Evolutionary conservation across 106 monocot species (phyloP), one percentile per base, ranked within the genome.

Genomic region (Dioscorea zingiberensis): DNA sequence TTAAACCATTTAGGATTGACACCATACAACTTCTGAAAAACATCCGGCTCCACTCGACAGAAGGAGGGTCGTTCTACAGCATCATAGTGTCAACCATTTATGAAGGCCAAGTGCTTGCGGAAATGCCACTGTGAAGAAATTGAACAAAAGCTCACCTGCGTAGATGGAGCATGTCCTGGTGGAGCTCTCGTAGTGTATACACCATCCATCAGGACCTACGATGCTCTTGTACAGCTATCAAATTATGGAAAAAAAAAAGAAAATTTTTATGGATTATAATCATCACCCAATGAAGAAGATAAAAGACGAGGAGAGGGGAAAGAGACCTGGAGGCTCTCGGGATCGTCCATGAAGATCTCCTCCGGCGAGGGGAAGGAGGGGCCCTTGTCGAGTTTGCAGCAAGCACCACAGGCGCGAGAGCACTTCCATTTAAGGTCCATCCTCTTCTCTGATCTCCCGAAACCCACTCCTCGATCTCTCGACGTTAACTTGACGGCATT

Each of bases 311-410:
- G 15, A 28, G 55, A 58, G 54, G 65, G 14, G 13, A 45, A 5
- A 47, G 48, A 27, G 13, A 77, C 84, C 73, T 85, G 57, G 48
- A 77, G 74, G 48, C 69, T 48, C 13, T 45, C 21, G 23, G 86
- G 86, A 54, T 86, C 75, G 48, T 81, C 75, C 15, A 75, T 17
- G 69, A 87, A 87, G 54, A 87, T 87, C 56, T 87, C 82, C 51
- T 76, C 79, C 24, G 82, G 83, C 2, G 79, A 32, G 23, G 79
- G 87, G 66, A 83, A 87, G 14, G 75, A 59, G 22, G 82, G 87
- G 38, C 87, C 87, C 46, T 83, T 87, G 70, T 79, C 79, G 7
- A 87, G 82, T 67, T 87, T 87, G 66, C 87, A 87, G 62, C 87
- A 87, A 53, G 83, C 87, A 23, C 87, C 87, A 27, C 86, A 87